phyloP scores from a whole-genome alignment of 345 rosid genomes.

The Linum lewisii region DNA sequence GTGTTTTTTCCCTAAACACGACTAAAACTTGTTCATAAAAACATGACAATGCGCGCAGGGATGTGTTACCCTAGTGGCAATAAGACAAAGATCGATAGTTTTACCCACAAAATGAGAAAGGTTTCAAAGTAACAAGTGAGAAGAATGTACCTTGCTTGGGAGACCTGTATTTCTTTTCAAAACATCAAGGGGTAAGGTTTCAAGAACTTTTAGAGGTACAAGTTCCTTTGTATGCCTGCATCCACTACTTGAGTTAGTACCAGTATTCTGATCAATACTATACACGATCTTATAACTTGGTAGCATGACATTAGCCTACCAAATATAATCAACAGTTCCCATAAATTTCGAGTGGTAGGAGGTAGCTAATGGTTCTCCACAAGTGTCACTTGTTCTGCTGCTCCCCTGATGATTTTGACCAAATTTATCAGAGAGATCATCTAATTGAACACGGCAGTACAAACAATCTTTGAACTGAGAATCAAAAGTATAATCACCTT shows the following conservation, averaged over 20 bases:
- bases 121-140: background rate
- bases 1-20: background rate
- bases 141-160: constrained; percentile 53
- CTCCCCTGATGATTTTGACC: constrained; percentile 45
- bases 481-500: background rate
- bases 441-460: background rate
- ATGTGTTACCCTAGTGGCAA: too few relatives aligned
- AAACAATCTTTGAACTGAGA: background rate
- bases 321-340: constrained; percentile 94
- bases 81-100: background rate
- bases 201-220: constrained; percentile 76
- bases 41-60: too few relatives aligned
- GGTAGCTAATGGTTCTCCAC: constrained; percentile 89
- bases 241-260: constrained; percentile 14
- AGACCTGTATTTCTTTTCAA: constrained; percentile 63
- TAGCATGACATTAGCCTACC: constrained; percentile 35
- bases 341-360: constrained; percentile 75
- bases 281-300: background rate
- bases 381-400: constrained; percentile 39
- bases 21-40: background rate
- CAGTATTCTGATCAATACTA: background rate
- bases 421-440: background rate
- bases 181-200: constrained; percentile 58
- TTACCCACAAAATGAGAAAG: too few relatives aligned
- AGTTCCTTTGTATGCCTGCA: constrained; percentile 74